Conservation (phyloP, 345 rosid species). For the Pseudoturritis turrita region DNA sequence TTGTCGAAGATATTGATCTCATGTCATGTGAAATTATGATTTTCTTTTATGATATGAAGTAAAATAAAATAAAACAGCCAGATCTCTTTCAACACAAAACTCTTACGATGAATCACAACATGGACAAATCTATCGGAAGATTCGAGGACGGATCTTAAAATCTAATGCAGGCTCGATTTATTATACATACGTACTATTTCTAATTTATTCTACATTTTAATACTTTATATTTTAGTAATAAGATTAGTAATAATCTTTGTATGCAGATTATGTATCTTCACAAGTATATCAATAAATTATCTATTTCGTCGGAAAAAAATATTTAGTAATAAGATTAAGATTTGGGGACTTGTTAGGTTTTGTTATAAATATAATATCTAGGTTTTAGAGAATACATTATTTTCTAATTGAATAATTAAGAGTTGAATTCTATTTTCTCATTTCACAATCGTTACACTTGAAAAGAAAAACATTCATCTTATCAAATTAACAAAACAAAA, state of each 20-base stretch:
- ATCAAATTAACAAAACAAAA: too few relatives aligned
- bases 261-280: too few relatives aligned
- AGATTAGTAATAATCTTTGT: too few relatives aligned
- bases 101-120: not conserved
- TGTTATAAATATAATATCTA: not conserved
- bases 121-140: not conserved
- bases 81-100: not conserved
- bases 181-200: not conserved
- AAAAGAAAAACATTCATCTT: too few relatives aligned
- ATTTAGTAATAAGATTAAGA: not conserved
- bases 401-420: not conserved
- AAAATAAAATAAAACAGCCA: not conserved
- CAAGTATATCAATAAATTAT: too few relatives aligned
- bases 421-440: too few relatives aligned
- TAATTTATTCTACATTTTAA: not conserved
- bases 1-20: constrained; percentile 12
- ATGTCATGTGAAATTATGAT: not conserved
- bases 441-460: too few relatives aligned
- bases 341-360: too few relatives aligned
- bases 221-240: not conserved
- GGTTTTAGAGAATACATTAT: not conserved
- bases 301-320: too few relatives aligned
- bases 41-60: not conserved
- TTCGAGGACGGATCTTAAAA: not conserved
- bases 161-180: not conserved